Percentiles rank a stretch among this genome's conserved stretches.
These are phyloP conservation scores for Panaeolus cyanescens DNA, from an alignment of 768 basidiomycete genomes.

Conservation along the genomic window DNA sequence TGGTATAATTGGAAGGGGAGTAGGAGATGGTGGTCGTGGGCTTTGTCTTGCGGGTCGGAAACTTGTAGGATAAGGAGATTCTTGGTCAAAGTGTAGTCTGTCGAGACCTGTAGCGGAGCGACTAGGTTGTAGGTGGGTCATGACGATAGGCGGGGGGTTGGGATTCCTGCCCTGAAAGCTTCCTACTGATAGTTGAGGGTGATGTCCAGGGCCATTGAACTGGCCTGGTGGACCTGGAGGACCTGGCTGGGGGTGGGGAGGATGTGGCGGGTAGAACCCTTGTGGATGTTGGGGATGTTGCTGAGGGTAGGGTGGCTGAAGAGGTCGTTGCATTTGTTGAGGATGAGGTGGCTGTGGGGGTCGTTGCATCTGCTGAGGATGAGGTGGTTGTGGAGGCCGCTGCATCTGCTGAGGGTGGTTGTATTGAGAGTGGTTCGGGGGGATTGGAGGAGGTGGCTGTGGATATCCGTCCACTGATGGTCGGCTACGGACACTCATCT, in stretches of 20 bases:
- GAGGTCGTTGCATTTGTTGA: conserved; percentile 11
- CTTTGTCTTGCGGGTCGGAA: conserved; percentile 33
- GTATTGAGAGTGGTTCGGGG: conserved; percentile 4
- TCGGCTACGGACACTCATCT: neutral
- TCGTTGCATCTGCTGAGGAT: conserved; percentile 4
- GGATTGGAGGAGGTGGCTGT: conserved; percentile 1
- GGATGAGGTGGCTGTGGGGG: conserved; percentile 9
- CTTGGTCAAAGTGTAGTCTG: conserved; percentile 70
- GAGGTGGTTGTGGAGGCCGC: conserved; percentile 7
- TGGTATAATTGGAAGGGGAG: conserved; percentile 29
- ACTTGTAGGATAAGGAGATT: conserved; percentile 64
- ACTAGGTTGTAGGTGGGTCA: conserved; percentile 6
- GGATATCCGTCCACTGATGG: conserved; percentile 8
- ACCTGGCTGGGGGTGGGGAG: neutral
- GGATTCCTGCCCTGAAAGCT: conserved; percentile 11
- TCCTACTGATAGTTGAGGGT: neutral
- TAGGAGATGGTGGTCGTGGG: conserved; percentile 33
- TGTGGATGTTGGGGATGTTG: conserved; percentile 12
- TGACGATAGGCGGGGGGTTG: neutral
- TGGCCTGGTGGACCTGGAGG: neutral
- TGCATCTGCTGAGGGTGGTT: conserved; percentile 11
- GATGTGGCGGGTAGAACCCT: neutral
- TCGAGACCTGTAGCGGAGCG: conserved; percentile 36
- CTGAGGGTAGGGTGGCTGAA: conserved; percentile 15
- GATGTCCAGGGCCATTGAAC: neutral